Evolutionary conservation across 163 green algal species (phyloP), one percentile per base, ranked within the genome.

Genomic region (Trebouxia gelatinosa): DNA sequence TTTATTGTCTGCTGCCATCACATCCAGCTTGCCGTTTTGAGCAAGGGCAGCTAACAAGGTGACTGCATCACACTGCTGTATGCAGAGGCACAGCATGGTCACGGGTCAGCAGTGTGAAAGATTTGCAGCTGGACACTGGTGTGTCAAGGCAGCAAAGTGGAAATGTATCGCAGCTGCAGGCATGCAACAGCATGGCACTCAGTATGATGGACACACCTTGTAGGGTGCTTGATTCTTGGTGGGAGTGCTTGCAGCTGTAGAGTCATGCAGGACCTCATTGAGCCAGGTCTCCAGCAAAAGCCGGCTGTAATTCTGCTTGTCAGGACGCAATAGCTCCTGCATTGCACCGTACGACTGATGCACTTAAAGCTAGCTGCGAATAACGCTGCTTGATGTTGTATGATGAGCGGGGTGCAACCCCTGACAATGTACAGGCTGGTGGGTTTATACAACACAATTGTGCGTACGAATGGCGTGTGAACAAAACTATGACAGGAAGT

Each of bases 201-300:
- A 2, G 48, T 3, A 19, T 23, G 26, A 1, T 5, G 5, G 17
- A 13, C 2, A 54, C 51, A 50, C 48, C 32, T 51, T 51, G 50
- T 34, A 57, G 39, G 43, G 7, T 16, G 13, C 31, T 4, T 17
- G 31, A 38, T n/a, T 67, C 23, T 31, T 38, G 17, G 16, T 29
- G 5, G 11, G 5, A 26, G 2, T 39, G 16, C 2, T 39, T 19
- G 9, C 51, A 40, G 17, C 26, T 6, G 6, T 7, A 34, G 50
- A 32, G 5, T 37, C 32, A 35, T 78, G 50, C 3, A 78, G 71
- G 4, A 78, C 31, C 31, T 78, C 71, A 37, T 66, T 61, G 4
- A 78, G 21, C 71, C 71, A 78, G 32, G 71, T 57, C 19, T 78
- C 71, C 16, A 78, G 50, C n/a, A 78, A n/a, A 16, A 68, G 46